Evolutionary conservation across 2,329 filamentous ascomycete genomes (phyloP).

Genomic region (Capronia americana): DNA sequence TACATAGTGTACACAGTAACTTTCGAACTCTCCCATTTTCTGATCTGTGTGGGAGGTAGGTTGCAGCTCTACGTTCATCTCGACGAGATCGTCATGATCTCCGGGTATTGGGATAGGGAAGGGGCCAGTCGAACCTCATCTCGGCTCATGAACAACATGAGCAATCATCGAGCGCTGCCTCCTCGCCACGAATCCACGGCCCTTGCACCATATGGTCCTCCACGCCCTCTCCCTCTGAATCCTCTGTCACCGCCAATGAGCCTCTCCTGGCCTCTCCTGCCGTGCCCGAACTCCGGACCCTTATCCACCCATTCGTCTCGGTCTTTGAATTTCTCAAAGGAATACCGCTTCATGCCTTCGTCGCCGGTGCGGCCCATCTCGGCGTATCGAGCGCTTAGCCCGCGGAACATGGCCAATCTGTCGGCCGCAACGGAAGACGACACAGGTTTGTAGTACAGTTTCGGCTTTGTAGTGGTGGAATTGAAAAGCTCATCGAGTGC

Average conservation of each 20-base stretch:
- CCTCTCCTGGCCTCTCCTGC: slow-evolving; percentile 39
- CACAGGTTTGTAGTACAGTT: slow-evolving; percentile 71
- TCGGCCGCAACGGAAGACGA: slow-evolving; percentile 67
- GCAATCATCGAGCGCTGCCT: slow-evolving; percentile 12
- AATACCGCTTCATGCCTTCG: slow-evolving; percentile 71
- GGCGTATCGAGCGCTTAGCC: slow-evolving; percentile 47
- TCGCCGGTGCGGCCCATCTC: slow-evolving; percentile 46
- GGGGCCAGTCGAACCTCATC: background rate
- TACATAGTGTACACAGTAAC: background rate
- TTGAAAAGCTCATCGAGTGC: slow-evolving; percentile 66
- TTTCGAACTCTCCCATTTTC: background rate
- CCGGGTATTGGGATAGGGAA: background rate
- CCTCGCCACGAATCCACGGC: slow-evolving; percentile 29
- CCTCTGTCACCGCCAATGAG: slow-evolving; percentile 40
- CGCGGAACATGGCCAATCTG: slow-evolving; percentile 67
- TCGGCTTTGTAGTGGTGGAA: slow-evolving; percentile 67
- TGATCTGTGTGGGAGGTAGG: background rate
- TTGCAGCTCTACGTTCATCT: background rate
- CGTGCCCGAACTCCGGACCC: slow-evolving; percentile 69
- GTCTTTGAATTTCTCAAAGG: slow-evolving; percentile 66
- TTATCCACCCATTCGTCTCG: slow-evolving; percentile 70
- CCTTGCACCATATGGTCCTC: slow-evolving; percentile 24
- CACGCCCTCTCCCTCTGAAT: slow-evolving; percentile 33
- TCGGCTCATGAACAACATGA: background rate
- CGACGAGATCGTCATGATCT: background rate